Base-by-base conservation (phyloP, 768 basidiomycete species). In the Wakefieldia striispora region DNA sequence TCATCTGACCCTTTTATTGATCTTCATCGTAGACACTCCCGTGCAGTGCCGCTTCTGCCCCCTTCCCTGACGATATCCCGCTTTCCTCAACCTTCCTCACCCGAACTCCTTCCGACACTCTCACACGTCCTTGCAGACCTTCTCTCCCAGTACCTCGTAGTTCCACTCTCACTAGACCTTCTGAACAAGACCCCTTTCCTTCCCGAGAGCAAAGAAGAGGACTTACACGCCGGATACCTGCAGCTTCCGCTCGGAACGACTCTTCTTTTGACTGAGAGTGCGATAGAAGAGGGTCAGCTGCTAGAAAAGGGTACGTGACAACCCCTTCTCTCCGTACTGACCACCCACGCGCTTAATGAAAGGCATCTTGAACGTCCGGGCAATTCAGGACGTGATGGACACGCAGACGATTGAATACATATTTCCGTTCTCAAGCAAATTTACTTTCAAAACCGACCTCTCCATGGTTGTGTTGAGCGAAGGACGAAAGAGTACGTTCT, bases 391-490 rank as follows among this genome's bases (percentile, higher is more conserved):
- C 43, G 74, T 78, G 50, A 82, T 91, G 62, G 71, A 70, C 39
- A 66, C 70, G 7, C 90, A 93, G 58, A 83, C 79, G 0, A 67
- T 91, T 24, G 77, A 82, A 20, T 93, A 92, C 61, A 64, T 75
- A 29, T 93, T 91, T 61, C 91, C 90, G 1, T 92, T 80, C 65
- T 66, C 63, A 21, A 86, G 82, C 61, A 74, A 63, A 49, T 91
- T 86, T 64, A 66, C 75, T 8, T 91, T 93, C 58, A 74, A 82
- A 17, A 90, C 88, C 1, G 88, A 91, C 56, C 67, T 88, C n/a
- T 74, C 68, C n/a, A 80, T 84, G 51, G 54, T 92, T 17, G 67
- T 87, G 0, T 66, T 86, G 10, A 75, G 77, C 35, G 76, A 84
- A 50, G 87, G 89, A 26, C 73, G 72, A 51, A 83, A 81, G 66